Conservation (phyloP, 805 yeast species). For the Candida yuanshanica region DNA sequence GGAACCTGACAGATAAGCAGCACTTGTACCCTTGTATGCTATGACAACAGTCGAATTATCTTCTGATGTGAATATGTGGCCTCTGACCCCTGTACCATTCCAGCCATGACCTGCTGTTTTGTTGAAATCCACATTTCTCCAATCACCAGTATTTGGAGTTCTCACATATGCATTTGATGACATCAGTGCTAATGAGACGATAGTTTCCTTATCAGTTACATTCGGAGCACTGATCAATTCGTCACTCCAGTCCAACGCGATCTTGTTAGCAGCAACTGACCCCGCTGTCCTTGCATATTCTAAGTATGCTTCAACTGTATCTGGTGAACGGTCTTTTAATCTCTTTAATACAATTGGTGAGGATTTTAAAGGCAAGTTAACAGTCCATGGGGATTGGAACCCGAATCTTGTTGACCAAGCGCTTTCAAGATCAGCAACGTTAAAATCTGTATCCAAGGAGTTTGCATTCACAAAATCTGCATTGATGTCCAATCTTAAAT, state of each 20-base stretch:
- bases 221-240: conserved; percentile 63
- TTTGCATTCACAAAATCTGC: conserved; percentile 27
- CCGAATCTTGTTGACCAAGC: conserved; percentile 15
- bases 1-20: conserved; percentile 71
- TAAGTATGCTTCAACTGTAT: conserved; percentile 60
- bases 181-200: conserved; percentile 73
- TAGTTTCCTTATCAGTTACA: conserved; percentile 64
- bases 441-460: conserved; percentile 4
- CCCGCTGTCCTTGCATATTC: conserved; percentile 40
- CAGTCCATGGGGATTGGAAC: conserved; percentile 36
- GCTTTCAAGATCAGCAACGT: conserved; percentile 8
- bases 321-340: conserved; percentile 46
- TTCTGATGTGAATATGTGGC: conserved; percentile 76
- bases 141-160: conserved; percentile 72
- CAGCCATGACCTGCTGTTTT: conserved; percentile 71
- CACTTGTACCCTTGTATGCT: conserved; percentile 87
- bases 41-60: conserved; percentile 59
- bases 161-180: conserved; percentile 88
- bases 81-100: conserved; percentile 80
- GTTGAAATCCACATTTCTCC: conserved; percentile 76
- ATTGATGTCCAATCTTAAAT: conserved; percentile 47
- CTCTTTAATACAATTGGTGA: conserved; percentile 28
- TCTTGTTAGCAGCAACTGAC: conserved; percentile 29
- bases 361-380: conserved; percentile 25
- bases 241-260: conserved; percentile 60